Evolutionary conservation across 176 grass and related monocot species (phyloP).

Genomic region (Aegilops speltoides): DNA sequence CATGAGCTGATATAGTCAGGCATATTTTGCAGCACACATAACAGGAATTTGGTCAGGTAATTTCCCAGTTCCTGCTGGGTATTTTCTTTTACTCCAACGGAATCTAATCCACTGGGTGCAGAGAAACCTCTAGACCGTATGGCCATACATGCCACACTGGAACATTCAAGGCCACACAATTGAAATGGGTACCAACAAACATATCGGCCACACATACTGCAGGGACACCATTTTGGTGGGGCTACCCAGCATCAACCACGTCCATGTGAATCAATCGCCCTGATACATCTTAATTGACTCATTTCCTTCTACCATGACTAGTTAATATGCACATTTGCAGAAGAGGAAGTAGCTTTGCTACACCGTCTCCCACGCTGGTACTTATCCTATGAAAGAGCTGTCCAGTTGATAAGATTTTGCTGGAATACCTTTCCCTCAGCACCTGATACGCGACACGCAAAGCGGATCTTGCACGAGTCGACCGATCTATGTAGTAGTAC

Average conservation of each 20-base stretch:
- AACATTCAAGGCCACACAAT: conserved; percentile 24
- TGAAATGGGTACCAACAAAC: conserved; percentile 2
- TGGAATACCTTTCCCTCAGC: not conserved
- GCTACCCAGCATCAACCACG: not conserved
- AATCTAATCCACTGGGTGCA: not conserved
- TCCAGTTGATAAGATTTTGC: not conserved
- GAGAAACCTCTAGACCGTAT: not conserved
- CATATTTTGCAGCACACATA: not conserved
- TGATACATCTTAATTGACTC: not conserved
- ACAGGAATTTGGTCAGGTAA: not conserved
- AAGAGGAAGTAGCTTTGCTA: not conserved
- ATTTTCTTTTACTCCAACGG: not conserved
- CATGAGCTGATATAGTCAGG: not conserved
- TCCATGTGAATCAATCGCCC: not conserved
- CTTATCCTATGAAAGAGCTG: not conserved
- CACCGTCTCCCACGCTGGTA: not conserved
- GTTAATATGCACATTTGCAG: not conserved
- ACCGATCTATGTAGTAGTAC: not conserved
- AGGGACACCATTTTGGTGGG: not conserved
- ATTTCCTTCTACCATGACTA: not conserved
- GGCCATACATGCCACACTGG: not conserved
- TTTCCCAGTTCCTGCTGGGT: not conserved
- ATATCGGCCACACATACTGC: not conserved
- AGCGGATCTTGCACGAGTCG: not conserved
- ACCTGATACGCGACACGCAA: not conserved